Base-by-base conservation (phyloP, 164 flowering plant species). In the Liquidambar formosana region DNA sequence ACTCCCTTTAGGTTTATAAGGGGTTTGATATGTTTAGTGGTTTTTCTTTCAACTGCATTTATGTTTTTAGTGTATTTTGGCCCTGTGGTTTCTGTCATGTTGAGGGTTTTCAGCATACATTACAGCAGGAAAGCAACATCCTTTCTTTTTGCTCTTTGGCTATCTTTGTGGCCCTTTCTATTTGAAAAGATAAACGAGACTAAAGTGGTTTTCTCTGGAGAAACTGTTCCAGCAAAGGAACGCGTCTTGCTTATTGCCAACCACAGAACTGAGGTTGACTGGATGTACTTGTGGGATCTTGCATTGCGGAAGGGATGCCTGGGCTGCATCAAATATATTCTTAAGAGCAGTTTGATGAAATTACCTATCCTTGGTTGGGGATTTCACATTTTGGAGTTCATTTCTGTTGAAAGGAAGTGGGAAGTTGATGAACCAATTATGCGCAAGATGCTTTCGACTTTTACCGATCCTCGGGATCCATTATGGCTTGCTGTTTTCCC, bases 231-330 rank as follows among this genome's bases (percentile, higher is more conserved):
- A 52, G 57, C 76, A 6, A 74, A 62, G 75, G 95, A 96, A 72
- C 90, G 98, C 46, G 90, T 86, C 47, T 74, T 96, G 77, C 82
- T 96, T 70, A 81, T 96, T 41, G 87, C 95, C 26, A 96, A 96
- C 72, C 99, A 96, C 70, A 84, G 94, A 76, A 96, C 99, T 41
- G 98, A 96, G 82, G 99, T 96, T 68, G 99, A 96, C 65, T 93
- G 99, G 99, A 96, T 93, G 99, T 96, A 96, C 69, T 56, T 96
- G 75, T 96, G 99, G 99, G 88, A 96, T 76, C 85, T 96, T 75
- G 99, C 98, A 18, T 66, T 85, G 70, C 79, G 98, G 56, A 96
- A 93, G 74, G 97, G 89, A 64, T 54, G 85, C 51, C 33, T 84
- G 46, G 98, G 97, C 5, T 83, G 79, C 82, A 84, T 96, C 33